These are phyloP conservation scores for Amaranthus palmeri DNA, from an alignment of 148 eudicot species.

Conservation along the genomic window DNA sequence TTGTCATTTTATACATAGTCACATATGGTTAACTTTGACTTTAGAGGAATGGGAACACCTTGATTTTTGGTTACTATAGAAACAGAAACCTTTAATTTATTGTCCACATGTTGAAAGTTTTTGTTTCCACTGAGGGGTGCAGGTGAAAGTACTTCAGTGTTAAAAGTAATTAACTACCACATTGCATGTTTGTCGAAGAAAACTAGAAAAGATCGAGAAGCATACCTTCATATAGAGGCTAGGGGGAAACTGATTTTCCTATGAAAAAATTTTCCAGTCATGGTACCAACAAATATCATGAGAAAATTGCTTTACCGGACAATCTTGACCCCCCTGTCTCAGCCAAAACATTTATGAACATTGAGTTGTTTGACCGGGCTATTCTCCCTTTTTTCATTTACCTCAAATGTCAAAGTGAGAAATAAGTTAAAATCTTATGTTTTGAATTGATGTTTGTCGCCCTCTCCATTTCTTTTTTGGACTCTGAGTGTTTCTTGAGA, in stretches of 20 bases:
- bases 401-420: neutral
- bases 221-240: neutral
- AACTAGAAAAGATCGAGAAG: conserved; percentile 1
- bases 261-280: neutral
- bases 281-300: neutral
- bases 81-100: neutral
- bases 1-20: neutral
- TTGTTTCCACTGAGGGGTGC: neutral
- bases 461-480: neutral
- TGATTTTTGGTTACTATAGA: neutral
- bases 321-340: neutral
- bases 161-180: too few relatives aligned
- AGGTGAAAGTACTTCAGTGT: neutral
- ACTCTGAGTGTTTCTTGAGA: neutral
- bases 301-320: neutral
- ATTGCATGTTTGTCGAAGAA: neutral
- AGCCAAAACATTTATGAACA: neutral
- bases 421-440: neutral
- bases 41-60: neutral
- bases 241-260: neutral
- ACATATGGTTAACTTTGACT: neutral
- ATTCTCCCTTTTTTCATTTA: neutral
- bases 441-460: neutral
- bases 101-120: neutral
- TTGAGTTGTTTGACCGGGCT: neutral